phyloP scores from a whole-genome alignment of 1,139 yeast genomes.

The Candida mesenterica region DNA sequence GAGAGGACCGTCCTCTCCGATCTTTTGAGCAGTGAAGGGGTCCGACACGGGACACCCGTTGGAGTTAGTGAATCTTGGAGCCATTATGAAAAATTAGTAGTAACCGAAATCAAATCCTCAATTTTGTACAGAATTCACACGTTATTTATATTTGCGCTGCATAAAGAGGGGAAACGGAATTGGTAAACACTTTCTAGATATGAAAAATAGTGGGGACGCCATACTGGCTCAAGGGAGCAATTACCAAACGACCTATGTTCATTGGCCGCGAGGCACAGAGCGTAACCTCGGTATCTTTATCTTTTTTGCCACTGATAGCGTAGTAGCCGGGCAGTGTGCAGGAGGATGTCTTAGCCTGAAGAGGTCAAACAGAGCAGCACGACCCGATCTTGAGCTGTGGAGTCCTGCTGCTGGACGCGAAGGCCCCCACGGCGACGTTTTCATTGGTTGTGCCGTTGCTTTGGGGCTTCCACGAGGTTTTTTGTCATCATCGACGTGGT shows the following conservation, averaged over 20 bases:
- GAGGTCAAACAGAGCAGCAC: too few relatives aligned
- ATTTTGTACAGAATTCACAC: background rate
- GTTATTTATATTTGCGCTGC: conserved; percentile 3
- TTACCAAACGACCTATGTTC: conserved; percentile 7
- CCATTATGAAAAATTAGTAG: conserved; percentile 12
- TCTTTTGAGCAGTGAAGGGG: conserved; percentile 71
- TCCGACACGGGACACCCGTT: conserved; percentile 71
- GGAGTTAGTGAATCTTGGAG: conserved; percentile 61
- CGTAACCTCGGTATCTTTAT: conserved; percentile 1
- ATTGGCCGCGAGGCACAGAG: conserved; percentile 6
- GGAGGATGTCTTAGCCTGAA: too few relatives aligned
- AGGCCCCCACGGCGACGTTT: too few relatives aligned
- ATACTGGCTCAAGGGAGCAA: conserved; percentile 4
- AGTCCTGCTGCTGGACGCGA: background rate
- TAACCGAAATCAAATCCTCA: background rate
- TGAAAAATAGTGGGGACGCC: conserved; percentile 1
- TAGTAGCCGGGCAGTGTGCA: background rate
- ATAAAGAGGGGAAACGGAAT: too few relatives aligned
- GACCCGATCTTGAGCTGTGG: background rate
- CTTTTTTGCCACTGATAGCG: background rate
- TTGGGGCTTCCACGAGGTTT: too few relatives aligned
- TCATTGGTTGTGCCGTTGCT: too few relatives aligned
- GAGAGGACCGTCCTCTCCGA: conserved; percentile 74
- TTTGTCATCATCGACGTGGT: background rate
- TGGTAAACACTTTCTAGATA: too few relatives aligned